These are phyloP conservation scores for Cryphonectria carpinicola DNA, from an alignment of 2,329 filamentous ascomycete genomes.

Conservation along the genomic window DNA sequence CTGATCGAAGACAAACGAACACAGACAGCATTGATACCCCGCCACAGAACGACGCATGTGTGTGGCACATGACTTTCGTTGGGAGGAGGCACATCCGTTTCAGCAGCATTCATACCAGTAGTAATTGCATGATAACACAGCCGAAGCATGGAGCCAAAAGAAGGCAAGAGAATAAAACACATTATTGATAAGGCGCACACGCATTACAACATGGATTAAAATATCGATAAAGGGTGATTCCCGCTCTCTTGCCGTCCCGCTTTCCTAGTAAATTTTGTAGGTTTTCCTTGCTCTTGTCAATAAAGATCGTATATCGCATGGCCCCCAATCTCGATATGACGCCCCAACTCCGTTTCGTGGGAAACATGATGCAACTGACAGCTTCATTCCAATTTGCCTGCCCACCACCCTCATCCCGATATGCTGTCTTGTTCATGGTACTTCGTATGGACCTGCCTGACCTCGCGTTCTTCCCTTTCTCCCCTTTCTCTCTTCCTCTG, in stretches of 20 bases:
- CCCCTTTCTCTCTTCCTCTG: background rate
- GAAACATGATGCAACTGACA: conserved; percentile 8
- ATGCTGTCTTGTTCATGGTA: background rate
- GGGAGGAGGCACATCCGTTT: background rate
- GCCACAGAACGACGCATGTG: background rate
- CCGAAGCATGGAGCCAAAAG: background rate
- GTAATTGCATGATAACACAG: background rate
- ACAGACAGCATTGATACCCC: conserved; percentile 22
- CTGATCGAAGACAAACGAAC: background rate
- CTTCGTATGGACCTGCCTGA: background rate
- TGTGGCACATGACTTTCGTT: background rate
- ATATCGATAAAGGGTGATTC: conserved; percentile 19
- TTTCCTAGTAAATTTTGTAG: background rate
- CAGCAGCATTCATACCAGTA: background rate
- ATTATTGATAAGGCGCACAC: conserved; percentile 8
- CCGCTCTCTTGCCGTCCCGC: background rate
- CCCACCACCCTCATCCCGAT: background rate
- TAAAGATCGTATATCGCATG: conserved; percentile 11
- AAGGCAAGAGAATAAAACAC: background rate
- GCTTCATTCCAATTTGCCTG: background rate
- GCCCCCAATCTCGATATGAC: conserved; percentile 8
- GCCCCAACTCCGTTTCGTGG: conserved; percentile 25
- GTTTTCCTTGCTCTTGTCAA: background rate
- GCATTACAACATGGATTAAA: conserved; percentile 26
- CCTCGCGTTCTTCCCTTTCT: too few relatives aligned